Evolutionary conservation across 805 yeast genomes (phyloP).

Genomic region (Blastobotrys americana): DNA sequence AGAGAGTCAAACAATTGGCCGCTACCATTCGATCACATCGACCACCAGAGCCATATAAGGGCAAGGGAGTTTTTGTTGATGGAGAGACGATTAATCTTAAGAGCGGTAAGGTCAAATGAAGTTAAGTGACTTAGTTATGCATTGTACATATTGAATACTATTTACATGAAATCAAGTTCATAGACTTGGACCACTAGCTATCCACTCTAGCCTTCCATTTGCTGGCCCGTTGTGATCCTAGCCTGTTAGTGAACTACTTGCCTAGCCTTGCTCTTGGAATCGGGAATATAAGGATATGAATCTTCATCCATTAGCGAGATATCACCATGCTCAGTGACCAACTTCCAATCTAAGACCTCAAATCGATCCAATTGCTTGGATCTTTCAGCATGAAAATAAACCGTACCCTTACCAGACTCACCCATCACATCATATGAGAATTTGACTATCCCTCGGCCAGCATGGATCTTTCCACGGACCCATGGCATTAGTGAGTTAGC

Average conservation of each 20-base stretch:
- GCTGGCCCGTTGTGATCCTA: neutral
- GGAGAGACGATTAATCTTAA: constrained; percentile 86
- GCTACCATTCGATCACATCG: constrained; percentile 78
- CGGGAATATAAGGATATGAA: constrained; percentile 30
- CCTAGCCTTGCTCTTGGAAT: constrained; percentile 24
- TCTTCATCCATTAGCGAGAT: constrained; percentile 47
- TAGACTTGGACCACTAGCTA: too few relatives aligned
- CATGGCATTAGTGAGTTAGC: constrained; percentile 68
- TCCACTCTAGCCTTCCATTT: too few relatives aligned
- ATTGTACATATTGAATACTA: constrained; percentile 3
- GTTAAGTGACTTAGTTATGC: neutral
- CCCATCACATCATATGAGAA: constrained; percentile 68
- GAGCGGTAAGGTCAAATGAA: constrained; percentile 85
- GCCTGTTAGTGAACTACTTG: neutral
- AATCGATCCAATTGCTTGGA: constrained; percentile 51
- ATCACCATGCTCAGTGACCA: constrained; percentile 41
- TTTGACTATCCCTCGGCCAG: constrained; percentile 74
- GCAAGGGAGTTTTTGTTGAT: constrained; percentile 91
- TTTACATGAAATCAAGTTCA: neutral
- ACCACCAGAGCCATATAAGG: constrained; percentile 98
- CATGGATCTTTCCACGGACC: constrained; percentile 79
- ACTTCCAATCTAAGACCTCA: constrained; percentile 55
- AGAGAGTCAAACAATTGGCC: constrained; percentile 80
- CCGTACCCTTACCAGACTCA: constrained; percentile 44
- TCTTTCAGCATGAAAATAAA: constrained; percentile 64